Evolutionary conservation across 306 rosid species (phyloP), one percentile per base, ranked within the genome.

Genomic region (Sindora glabra): DNA sequence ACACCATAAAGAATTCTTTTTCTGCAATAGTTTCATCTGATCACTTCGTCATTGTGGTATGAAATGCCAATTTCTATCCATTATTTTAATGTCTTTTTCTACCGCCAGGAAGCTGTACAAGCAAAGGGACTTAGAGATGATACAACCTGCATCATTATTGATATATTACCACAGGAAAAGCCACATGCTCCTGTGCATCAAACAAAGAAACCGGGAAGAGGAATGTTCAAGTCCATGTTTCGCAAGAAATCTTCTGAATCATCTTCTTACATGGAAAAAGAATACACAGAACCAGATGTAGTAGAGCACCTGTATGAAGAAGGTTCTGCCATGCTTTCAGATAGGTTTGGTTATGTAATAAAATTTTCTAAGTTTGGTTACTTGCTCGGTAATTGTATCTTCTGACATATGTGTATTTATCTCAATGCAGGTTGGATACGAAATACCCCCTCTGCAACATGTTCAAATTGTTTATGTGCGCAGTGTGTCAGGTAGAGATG

Each of bases 91-190:
- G 24, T 73, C 45, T 49, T 36, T 46, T 41, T 38, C 60, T 51
- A 62, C 55, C 15, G 70, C 72, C 86, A 94, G 99, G 99, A 94
- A 69, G 81, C 99, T 58, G 16, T 94, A 37, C 91, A 78, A 58
- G 83, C 95, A 32, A 94, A 94, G 69, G 99, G 99, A 63, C 99
- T 94, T 74, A 80, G 99, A 64, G 99, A 94, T 77, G 99, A 94
- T 78, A 94, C 99, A 50, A 94, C 99, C 40, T 94, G 97, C 70
- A 81, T 94, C 24, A 89, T 94, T 57, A 79, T 89, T 58, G 99
- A 94, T 68, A 81, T 94, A 71, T 69, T 79, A 60, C 89, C 87
- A 0, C 90, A 71, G 65, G 95, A 89, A 67, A 94, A 89, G 75
- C 89, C 79, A 72, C 25, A 78, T 36, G 79, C 71, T 71, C 77